These are phyloP conservation scores for Psidium friedrichsthalianum DNA, from an alignment of 345 rosid genomes.

Conservation along the genomic window DNA sequence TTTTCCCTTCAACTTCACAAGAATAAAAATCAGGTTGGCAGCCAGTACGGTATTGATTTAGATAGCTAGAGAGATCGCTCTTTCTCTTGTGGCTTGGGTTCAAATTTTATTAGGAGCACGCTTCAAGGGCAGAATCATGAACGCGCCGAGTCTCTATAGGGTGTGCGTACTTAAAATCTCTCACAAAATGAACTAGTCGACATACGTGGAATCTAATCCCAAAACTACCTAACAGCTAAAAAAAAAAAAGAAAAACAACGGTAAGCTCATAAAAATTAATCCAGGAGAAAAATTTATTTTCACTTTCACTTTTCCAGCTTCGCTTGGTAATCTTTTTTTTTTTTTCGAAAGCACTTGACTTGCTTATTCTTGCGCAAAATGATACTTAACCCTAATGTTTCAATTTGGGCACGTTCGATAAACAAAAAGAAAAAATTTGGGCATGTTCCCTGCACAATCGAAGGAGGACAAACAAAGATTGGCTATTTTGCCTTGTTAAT, in stretches of 20 bases:
- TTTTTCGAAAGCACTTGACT: background rate
- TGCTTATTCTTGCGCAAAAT: background rate
- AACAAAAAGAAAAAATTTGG: no score
- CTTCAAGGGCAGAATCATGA: background rate
- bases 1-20: no score
- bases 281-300: background rate
- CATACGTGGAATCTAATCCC: rapidly evolving
- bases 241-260: rapidly evolving
- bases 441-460: background rate
- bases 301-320: background rate
- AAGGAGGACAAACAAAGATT: background rate
- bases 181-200: background rate
- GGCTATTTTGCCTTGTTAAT: background rate
- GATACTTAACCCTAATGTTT: background rate
- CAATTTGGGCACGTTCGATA: no score
- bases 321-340: background rate
- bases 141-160: background rate
- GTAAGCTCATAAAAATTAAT: background rate
- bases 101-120: rapidly evolving
- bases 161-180: background rate
- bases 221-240: rapidly evolving
- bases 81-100: background rate
- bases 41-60: background rate
- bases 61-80: background rate
- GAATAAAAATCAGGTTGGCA: no score